phyloP scores from a whole-genome alignment of 140 eudicot genomes.

The Cichorium intybus region DNA sequence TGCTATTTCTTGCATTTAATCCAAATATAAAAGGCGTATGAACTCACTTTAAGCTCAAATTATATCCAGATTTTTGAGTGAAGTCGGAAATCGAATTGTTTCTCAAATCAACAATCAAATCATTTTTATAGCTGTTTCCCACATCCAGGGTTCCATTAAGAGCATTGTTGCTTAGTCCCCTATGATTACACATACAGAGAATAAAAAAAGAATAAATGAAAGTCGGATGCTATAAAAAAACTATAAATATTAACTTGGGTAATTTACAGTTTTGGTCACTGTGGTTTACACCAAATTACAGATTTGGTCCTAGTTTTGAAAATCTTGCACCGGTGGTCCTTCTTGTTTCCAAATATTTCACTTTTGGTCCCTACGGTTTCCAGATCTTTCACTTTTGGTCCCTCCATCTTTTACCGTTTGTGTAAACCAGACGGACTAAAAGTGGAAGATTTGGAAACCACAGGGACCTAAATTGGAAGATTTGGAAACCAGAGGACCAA shows the following conservation, averaged over 20 bases:
- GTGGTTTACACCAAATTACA: too few species aligned
- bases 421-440: too few species aligned
- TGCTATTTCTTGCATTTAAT: neutral
- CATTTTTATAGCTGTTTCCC: constrained; percentile 47
- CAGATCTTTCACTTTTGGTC: too few species aligned
- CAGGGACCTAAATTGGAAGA: too few species aligned
- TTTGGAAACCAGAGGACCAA: too few species aligned
- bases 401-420: too few species aligned
- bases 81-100: constrained; percentile 53
- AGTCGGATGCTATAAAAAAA: neutral
- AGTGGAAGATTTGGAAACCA: too few species aligned
- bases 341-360: too few species aligned
- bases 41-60: constrained; percentile 49
- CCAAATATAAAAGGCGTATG: neutral
- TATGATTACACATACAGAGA: constrained; percentile 27
- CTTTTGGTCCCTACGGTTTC: too few species aligned
- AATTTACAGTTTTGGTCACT: too few species aligned
- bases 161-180: constrained; percentile 59
- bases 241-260: neutral
- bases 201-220: neutral
- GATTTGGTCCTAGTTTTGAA: too few species aligned
- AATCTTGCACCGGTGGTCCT: too few species aligned
- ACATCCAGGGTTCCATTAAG: constrained; percentile 67
- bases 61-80: constrained; percentile 42
- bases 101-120: constrained; percentile 53